phyloP scores from a whole-genome alignment of 306 rosid species.

The Gillenia trifoliata region DNA sequence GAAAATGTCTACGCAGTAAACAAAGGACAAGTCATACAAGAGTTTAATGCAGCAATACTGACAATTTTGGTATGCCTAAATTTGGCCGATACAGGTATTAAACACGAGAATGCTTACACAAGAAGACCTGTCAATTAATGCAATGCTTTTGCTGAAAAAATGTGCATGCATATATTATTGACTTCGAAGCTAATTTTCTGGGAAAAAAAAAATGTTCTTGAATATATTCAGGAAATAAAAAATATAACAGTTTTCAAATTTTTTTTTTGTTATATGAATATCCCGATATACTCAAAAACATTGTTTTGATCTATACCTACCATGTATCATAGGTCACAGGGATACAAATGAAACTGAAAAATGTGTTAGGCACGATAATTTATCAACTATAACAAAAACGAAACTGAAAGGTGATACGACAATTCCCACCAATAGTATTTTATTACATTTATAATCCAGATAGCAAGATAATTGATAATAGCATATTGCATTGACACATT shows the following conservation, averaged over 20 bases:
- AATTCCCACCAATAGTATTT: neutral
- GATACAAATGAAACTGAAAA: neutral
- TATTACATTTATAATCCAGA: neutral
- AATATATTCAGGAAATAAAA: neutral
- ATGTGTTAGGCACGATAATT: neutral
- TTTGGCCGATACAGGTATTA: neutral
- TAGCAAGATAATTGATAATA: neutral
- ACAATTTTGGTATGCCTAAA: neutral
- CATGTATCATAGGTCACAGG: neutral
- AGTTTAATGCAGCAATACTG: neutral
- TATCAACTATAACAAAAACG: neutral
- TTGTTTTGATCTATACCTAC: neutral
- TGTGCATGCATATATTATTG: neutral
- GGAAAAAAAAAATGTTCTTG: neutral
- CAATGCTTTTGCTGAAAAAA: neutral
- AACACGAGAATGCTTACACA: neutral
- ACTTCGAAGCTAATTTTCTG: neutral
- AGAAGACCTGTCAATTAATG: neutral
- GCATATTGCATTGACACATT: neutral
- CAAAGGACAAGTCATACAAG: neutral
- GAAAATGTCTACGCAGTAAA: neutral
- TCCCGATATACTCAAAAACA: neutral
- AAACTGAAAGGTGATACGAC: neutral
- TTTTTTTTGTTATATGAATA: neutral
- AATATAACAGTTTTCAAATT: neutral